Base-by-base conservation (phyloP, 2,329 filamentous ascomycete genomes). In the Juglanconis sp. region DNA sequence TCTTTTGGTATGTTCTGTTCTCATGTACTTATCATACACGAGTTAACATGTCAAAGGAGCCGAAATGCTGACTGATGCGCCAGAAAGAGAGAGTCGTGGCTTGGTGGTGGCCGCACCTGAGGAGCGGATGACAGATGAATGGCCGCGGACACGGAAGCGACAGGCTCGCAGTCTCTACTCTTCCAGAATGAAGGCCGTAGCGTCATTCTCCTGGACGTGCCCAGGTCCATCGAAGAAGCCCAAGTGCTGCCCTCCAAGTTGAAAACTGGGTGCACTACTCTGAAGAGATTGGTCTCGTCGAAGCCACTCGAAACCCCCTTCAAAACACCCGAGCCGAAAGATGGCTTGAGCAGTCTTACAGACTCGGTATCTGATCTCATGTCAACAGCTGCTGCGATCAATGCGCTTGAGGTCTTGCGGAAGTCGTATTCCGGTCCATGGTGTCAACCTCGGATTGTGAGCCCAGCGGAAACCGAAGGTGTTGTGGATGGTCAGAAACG, bases 151-250 rank as follows among this genome's bases (percentile, higher is more conserved):
- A 10, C 32, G 30, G 44, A n/a, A 36, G 50, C 51, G 47, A 49
- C 63, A n/a, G 59, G 53, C 17, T 58, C 59, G 42, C 34, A 52
- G 34, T 74, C 72, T 30, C 78, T 88, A 30, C 70, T 89, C 46
- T 88, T 82, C 72, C 77, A 82, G 64, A 85, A 79, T 64, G 66
- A 71, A 2, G 74, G 77, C 51, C 68, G 73, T 53, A 77, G 81
- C 50, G 72, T 87, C 56, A 76, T 84, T 30, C 71, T 92, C 32
- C 71, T 92, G 55, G 90, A 93, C 68, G 83, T 92, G 50, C 89
- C 90, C 31, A 76, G 79, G 17, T 90, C 90, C 1, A 82, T 92
- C 44, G 86, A 89, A 65, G 78, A 84, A 62, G 85, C 84, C 17
- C 90, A 92, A 72, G 78, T 80, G 38, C 74, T 75, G 11, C 69